Percentiles rank a stretch among this genome's conserved stretches.
Evolutionary conservation across 495 filamentous ascomycete genomes (phyloP).

Genomic region (Penicillium maclennaniae): DNA sequence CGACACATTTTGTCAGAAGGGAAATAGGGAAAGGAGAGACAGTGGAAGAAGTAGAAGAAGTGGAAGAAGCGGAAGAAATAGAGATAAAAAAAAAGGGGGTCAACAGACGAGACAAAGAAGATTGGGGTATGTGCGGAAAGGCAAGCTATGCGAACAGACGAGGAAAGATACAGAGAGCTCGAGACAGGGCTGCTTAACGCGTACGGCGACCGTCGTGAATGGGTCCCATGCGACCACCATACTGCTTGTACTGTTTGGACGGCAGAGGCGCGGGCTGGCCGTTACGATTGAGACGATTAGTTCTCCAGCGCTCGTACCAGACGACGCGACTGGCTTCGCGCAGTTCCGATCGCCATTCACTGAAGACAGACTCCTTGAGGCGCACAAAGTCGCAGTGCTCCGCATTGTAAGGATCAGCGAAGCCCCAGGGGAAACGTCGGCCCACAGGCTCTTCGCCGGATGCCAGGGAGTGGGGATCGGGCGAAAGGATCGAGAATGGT

Average conservation of each 20-base stretch:
- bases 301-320: constrained; percentile 98
- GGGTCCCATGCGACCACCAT: constrained; percentile 33
- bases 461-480: constrained; percentile 80
- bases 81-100: constrained; percentile 24
- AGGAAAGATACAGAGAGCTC: background rate
- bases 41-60: constrained; percentile 2
- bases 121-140: constrained; percentile 25
- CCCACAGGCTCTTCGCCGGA: constrained; percentile 57
- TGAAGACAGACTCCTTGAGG: constrained; percentile 87
- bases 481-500: constrained; percentile 89
- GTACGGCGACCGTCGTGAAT: constrained; percentile 29
- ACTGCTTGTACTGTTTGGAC: constrained; percentile 16
- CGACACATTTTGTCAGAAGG: constrained; percentile 10
- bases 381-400: constrained; percentile 93
- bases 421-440: constrained; percentile 91
- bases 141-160: constrained; percentile 29
- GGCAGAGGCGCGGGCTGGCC: constrained; percentile 20
- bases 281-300: constrained; percentile 55
- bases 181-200: constrained; percentile 17
- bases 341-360: constrained; percentile 86
- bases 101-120: constrained; percentile 19
- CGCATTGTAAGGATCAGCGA: constrained; percentile 85
- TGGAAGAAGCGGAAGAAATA: constrained; percentile 15
- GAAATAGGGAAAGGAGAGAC: constrained; percentile 9
- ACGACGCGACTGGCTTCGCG: constrained; percentile 86